Evolutionary conservation across 257 asterid genomes (phyloP).

Genomic region (Salvia miltiorrhiza): DNA sequence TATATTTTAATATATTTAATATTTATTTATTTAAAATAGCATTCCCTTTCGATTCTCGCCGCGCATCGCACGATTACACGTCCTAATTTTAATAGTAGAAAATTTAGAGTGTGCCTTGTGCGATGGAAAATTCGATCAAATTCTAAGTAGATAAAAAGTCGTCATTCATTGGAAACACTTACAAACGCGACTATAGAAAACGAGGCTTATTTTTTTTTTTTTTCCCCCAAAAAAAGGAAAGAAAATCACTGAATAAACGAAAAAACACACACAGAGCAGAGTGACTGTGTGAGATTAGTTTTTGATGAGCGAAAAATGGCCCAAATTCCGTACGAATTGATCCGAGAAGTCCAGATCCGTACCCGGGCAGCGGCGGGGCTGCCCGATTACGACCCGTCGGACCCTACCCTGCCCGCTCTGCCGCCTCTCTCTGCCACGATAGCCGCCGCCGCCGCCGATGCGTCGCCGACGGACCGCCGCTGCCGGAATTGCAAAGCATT

Average conservation of each 20-base stretch:
- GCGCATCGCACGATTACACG: too few relatives aligned
- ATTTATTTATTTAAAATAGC: too few relatives aligned
- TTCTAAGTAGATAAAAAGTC: too few relatives aligned
- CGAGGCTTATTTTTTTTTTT: too few relatives aligned
- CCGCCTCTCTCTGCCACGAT: slow-evolving; percentile 68
- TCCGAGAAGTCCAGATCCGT: slow-evolving; percentile 59
- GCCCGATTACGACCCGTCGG: slow-evolving; percentile 53
- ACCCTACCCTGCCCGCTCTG: slow-evolving; percentile 49
- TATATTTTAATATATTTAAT: too few relatives aligned
- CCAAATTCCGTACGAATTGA: slow-evolving; percentile 55
- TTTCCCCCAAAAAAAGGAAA: too few relatives aligned
- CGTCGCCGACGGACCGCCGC: slow-evolving; percentile 61
- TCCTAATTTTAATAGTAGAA: too few relatives aligned
- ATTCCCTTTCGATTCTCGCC: too few relatives aligned
- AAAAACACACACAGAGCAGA: neutral
- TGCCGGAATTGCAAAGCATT: slow-evolving; percentile 69
- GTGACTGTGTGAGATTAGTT: neutral
- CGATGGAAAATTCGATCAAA: too few relatives aligned
- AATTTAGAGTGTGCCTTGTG: too few relatives aligned
- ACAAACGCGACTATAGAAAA: too few relatives aligned
- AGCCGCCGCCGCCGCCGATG: slow-evolving; percentile 59
- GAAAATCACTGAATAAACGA: neutral
- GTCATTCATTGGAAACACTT: too few relatives aligned
- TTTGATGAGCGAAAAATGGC: slow-evolving; percentile 37
- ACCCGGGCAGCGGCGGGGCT: slow-evolving; percentile 68